Evolutionary conservation across 352 stramenopile species (phyloP), one percentile per base, ranked within the genome.

Genomic region (Phytophthora rubi): DNA sequence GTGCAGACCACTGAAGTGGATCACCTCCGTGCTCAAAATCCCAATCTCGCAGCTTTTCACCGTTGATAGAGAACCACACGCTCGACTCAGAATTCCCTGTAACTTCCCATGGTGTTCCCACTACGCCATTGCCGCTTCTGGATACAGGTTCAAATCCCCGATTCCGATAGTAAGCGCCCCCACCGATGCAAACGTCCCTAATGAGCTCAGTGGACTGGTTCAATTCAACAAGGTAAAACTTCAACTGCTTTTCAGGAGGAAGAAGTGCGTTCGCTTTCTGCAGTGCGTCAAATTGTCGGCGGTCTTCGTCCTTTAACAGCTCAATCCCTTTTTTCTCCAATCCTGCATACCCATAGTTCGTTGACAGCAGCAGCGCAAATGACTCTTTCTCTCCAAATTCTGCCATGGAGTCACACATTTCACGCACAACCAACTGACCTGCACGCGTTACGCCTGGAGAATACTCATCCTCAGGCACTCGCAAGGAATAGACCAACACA

Each of bases 321-420:
- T 21, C 39, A 7, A 16, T 6, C 13, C 45, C 58, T 9, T 57
- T 16, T 4, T n/a, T 28, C 6, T 65, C 58, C 21, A 65, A 63
- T 2, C 18, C 44, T 18, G 4, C 16, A 6, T 28, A 55, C 12
- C 15, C 30, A 18, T 57, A 44, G 0, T 51, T 33, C 18, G 55
- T 57, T 18, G 45, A 33, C 33, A 51, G 28, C 32, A 65, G 48
- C 15, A 65, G 58, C n/a, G 58, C 58, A 65, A 65, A 49, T 4
- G 45, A 51, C 13, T 56, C 47, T 9, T 57, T 52, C 58, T 47
- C 39, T 18, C 15, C n/a, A 10, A 21, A 23, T 12, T 12, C 6
- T 21, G 42, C 15, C 51, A 62, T 39, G 35, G 55, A 13, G 23
- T 42, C 55, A 62, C 35, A 39, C 55, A 23, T 51, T 12, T 6